Percentiles rank a stretch among this genome's conserved stretches.
Conservation (phyloP, 2,329 filamentous ascomycete species). For the Trichoderma guizhouense region DNA sequence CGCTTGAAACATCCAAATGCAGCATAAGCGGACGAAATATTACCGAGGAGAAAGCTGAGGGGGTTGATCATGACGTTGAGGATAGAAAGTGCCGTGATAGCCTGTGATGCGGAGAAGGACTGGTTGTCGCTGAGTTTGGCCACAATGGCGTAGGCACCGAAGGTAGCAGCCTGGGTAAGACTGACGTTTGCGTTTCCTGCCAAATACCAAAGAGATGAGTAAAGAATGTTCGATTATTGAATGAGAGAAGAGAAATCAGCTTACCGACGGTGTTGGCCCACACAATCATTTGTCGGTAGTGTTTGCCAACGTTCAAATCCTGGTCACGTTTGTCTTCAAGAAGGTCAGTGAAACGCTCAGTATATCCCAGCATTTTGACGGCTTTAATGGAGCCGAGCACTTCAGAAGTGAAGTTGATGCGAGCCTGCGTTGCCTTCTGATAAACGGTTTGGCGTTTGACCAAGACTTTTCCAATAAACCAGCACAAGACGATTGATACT, state of each 20-base stretch:
- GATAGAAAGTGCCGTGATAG: constrained; percentile 32
- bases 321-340: constrained; percentile 28
- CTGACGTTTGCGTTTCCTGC: constrained; percentile 28
- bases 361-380: constrained; percentile 34
- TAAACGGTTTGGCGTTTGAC: constrained; percentile 30
- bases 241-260: neutral
- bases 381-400: constrained; percentile 32
- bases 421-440: constrained; percentile 32
- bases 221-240: neutral
- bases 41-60: constrained; percentile 25
- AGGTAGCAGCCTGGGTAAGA: constrained; percentile 30
- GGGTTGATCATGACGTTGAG: constrained; percentile 30
- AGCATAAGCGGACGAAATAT: constrained; percentile 27
- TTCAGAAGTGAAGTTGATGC: constrained; percentile 34
- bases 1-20: constrained; percentile 31
- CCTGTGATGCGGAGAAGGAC: constrained; percentile 30
- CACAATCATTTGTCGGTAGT: constrained; percentile 26
- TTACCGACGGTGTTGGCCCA: constrained; percentile 30
- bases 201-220: neutral
- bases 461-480: constrained; percentile 27
- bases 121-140: constrained; percentile 26
- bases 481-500: constrained; percentile 26
- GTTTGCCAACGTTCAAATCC: constrained; percentile 27
- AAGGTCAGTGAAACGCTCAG: constrained; percentile 26
- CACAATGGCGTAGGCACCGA: constrained; percentile 31